Evolutionary conservation across 2,329 filamentous ascomycete species (phyloP).

Genomic region (Colletotrichum trifolii): DNA sequence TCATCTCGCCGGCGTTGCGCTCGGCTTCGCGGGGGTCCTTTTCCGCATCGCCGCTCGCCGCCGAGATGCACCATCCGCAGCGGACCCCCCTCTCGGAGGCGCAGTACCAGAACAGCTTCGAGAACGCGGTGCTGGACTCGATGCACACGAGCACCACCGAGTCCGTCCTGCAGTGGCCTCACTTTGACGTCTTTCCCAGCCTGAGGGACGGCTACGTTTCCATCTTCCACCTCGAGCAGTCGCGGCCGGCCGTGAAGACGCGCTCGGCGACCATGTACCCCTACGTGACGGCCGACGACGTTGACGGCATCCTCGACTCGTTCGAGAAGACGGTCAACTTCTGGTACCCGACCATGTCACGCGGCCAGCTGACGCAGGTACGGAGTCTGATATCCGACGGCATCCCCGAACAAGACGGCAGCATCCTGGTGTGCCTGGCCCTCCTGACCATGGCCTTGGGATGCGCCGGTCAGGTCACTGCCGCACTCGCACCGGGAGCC

Average conservation of each 20-base stretch:
- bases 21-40: constrained; percentile 40
- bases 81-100: constrained; percentile 40
- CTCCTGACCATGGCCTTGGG: constrained; percentile 60
- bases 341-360: constrained; percentile 63
- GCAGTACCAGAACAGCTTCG: constrained; percentile 44
- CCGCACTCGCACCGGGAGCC: constrained; percentile 40
- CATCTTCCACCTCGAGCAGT: constrained; percentile 60
- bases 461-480: constrained; percentile 54
- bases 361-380: constrained; percentile 48
- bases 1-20: constrained; percentile 39
- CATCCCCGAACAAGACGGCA: constrained; percentile 49
- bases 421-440: constrained; percentile 53
- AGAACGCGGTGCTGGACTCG: constrained; percentile 61
- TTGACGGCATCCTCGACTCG: constrained; percentile 53
- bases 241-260: constrained; percentile 49
- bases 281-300: constrained; percentile 53
- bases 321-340: constrained; percentile 62
- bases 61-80: constrained; percentile 38
- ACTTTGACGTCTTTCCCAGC: constrained; percentile 57
- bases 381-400: constrained; percentile 47
- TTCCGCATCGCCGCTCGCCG: constrained; percentile 38
- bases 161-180: constrained; percentile 62
- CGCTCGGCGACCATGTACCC: constrained; percentile 52
- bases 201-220: constrained; percentile 55
- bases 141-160: constrained; percentile 64